Base-by-base conservation (phyloP, 371 early-diverging fungal genomes). In the Mortierella sp. region DNA sequence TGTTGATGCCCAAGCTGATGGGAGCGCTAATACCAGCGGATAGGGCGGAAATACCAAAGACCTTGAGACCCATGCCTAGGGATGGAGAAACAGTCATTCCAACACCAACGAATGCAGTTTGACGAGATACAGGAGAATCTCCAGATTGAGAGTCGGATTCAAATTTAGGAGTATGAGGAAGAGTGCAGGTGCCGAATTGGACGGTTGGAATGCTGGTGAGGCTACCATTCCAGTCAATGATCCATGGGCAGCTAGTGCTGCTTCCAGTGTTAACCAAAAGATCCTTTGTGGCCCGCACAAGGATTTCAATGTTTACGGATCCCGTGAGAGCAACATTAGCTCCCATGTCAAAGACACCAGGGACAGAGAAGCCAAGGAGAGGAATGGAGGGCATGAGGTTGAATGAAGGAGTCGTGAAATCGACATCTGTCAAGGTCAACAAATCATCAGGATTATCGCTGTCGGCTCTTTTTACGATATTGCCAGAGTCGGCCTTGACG, bases 331-430 rank as follows among this genome's bases (percentile, higher is more conserved):
- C 68, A n/a, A 61, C 32, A 42, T 45, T 66, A 37, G 68, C 68
- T 15, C 73, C 73, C 31, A 73, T 35, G 43, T 73, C 73, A 63
- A 73, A 73, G 51, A 63, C 68, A 58, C 73, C 73, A 45, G 73
- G 73, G 43, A 73, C 73, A 29, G 49, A 26, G 63, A 73, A 73
- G 56, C 73, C 73, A 37, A 73, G 73, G 26, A 73, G 34, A 10
- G 73, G 32, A n/a, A 57, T 57, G 31, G 73, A 47, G 43, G 67
- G 43, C 49, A 73, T 34, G 43, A 73, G 29, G 28, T 43, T 32
- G 34, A 73, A 43, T 3, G 63, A 28, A 17, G 73, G 73, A 5
- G 68, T 67, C 0, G 73, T 62, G 34, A 73, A 45, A 12, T 58
- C 63, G 58, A 73, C 40, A 23, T 63, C 35, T 22, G 68, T 67